Conservation (phyloP, 2,329 filamentous ascomycete genomes). For the Ophiostoma fasciatum region DNA sequence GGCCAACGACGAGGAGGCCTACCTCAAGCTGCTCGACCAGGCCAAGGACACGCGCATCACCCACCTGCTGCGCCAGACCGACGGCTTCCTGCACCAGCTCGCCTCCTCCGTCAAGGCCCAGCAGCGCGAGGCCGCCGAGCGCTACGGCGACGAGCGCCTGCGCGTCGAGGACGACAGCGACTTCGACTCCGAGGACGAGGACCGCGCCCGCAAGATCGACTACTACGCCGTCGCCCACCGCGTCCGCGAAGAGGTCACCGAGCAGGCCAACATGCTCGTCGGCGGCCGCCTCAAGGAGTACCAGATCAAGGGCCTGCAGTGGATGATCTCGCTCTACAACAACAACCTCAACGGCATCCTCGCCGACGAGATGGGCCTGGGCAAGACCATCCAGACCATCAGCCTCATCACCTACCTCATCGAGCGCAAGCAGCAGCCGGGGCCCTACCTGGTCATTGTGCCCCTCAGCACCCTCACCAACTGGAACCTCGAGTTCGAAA, state of each 20-base stretch:
- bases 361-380: conserved; percentile 98
- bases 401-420: conserved; percentile 95
- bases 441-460: conserved; percentile 92
- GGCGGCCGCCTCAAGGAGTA: conserved; percentile 94
- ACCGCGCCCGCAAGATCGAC: conserved; percentile 70
- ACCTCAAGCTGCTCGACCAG: conserved; percentile 92
- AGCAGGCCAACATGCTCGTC: conserved; percentile 73
- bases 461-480: conserved; percentile 94
- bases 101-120: conserved; percentile 89
- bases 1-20: conserved; percentile 98
- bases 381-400: conserved; percentile 98
- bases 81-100: conserved; percentile 92
- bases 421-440: conserved; percentile 81
- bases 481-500: conserved; percentile 97
- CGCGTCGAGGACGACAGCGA: conserved; percentile 49
- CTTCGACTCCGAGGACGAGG: conserved; percentile 53
- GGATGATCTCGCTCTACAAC: conserved; percentile 99
- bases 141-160: conserved; percentile 51
- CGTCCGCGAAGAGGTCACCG: conserved; percentile 78
- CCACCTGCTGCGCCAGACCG: conserved; percentile 88
- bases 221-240: conserved; percentile 98
- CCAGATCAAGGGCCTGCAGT: conserved; percentile 94
- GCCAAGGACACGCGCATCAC: conserved; percentile 99
- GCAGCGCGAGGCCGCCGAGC: conserved; percentile 67
- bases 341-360: conserved; percentile 99